A percentile compares a stretch with the other conserved stretches of the same genome.
These are phyloP conservation scores for Aristolochia fimbriata DNA, from an alignment of 164 flowering plant genomes.

Conservation along the genomic window DNA sequence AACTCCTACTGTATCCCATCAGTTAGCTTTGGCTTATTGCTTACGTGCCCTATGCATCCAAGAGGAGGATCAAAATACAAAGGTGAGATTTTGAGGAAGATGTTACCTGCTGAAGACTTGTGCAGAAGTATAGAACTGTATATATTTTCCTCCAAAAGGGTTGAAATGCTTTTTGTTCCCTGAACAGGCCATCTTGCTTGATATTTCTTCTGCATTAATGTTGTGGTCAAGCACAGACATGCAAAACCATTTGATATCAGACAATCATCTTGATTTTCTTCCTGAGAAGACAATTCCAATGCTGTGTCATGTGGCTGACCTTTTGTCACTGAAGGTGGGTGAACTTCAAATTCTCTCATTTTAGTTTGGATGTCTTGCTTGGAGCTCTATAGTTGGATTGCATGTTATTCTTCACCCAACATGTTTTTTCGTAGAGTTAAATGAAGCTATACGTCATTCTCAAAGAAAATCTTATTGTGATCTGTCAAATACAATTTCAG, in stretches of 20 bases:
- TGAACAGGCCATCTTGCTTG: slow-evolving; percentile 45
- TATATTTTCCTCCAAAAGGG: background rate
- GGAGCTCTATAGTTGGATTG: background rate
- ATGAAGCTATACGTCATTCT: background rate
- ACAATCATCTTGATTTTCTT: slow-evolving; percentile 20
- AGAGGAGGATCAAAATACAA: slow-evolving; percentile 53
- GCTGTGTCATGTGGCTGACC: slow-evolving; percentile 53
- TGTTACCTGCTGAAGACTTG: background rate
- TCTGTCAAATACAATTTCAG: slow-evolving; percentile 23
- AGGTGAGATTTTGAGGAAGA: slow-evolving; percentile 32
- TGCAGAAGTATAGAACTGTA: no score
- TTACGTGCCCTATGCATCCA: slow-evolving; percentile 59
- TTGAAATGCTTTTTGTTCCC: background rate
- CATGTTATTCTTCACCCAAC: background rate
- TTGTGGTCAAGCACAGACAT: slow-evolving; percentile 35
- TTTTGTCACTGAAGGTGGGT: slow-evolving; percentile 68
- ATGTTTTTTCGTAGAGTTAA: background rate
- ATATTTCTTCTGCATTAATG: slow-evolving; percentile 47
- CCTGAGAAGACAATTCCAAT: slow-evolving; percentile 33
- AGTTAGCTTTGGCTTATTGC: slow-evolving; percentile 56
- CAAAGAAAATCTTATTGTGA: background rate
- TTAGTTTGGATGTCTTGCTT: background rate
- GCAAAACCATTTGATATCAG: slow-evolving; percentile 17
- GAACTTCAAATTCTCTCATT: background rate
- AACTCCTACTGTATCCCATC: slow-evolving; percentile 25